Conservation (phyloP, 1,139 yeast genomes). For the Kodamaea plutei region DNA sequence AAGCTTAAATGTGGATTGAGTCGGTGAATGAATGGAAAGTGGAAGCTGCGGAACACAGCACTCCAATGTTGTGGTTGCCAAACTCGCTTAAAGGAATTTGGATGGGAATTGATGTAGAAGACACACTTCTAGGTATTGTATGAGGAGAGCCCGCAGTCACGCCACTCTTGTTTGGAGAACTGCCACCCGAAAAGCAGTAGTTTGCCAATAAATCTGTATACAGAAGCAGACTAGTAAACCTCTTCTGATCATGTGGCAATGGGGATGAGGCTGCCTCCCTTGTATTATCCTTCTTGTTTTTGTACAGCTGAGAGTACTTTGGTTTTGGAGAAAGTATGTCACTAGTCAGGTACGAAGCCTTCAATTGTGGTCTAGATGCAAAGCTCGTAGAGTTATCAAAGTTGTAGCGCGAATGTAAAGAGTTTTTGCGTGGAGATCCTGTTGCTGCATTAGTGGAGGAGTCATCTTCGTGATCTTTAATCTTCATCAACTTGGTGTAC, state of each 20-base stretch:
- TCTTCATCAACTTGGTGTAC: slow-evolving; percentile 15
- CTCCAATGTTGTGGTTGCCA: slow-evolving; percentile 1
- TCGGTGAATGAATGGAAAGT: slow-evolving; percentile 32
- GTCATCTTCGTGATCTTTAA: slow-evolving; percentile 13
- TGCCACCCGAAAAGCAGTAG: slow-evolving; percentile 32
- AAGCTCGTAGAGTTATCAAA: slow-evolving; percentile 5
- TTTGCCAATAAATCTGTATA: slow-evolving; percentile 30
- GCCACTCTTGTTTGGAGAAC: slow-evolving; percentile 8
- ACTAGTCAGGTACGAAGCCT: slow-evolving; percentile 22
- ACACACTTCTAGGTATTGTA: slow-evolving; percentile 5
- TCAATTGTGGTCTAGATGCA: slow-evolving; percentile 22
- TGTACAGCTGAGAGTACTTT: slow-evolving; percentile 19
- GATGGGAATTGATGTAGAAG: slow-evolving; percentile 1
- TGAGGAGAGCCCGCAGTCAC: slow-evolving; percentile 3
- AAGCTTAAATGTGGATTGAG: slow-evolving; percentile 27
- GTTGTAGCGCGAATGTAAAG: slow-evolving; percentile 14
- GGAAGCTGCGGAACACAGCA: slow-evolving; percentile 24
- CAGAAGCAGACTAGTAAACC: slow-evolving; percentile 24
- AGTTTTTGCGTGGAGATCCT: too few relatives aligned
- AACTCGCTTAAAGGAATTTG: slow-evolving; percentile 7
- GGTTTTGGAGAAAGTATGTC: slow-evolving; percentile 20
- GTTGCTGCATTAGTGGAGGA: slow-evolving; percentile 8
- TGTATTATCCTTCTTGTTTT: slow-evolving; percentile 16
- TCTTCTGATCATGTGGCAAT: too few relatives aligned
- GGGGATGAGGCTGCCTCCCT: too few relatives aligned